Evolutionary conservation across 2,329 filamentous ascomycete genomes (phyloP).

Genomic region (Fusarium siculi): DNA sequence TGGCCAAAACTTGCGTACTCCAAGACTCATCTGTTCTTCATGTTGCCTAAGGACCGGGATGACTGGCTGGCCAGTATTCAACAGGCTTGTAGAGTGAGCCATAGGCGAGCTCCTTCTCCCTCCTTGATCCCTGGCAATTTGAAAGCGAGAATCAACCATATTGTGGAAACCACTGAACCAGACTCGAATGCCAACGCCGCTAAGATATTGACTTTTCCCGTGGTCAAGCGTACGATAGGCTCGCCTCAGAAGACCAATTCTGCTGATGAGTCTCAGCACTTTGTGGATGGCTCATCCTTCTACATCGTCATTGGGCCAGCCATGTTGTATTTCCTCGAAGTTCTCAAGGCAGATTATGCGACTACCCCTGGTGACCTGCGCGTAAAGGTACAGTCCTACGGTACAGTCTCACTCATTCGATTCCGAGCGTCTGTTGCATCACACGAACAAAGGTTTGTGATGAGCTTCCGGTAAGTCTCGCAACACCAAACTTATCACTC

Average conservation of each 20-base stretch:
- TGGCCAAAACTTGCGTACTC: slow-evolving; percentile 58
- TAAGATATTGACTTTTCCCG: slow-evolving; percentile 60
- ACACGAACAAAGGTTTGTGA: slow-evolving; percentile 66
- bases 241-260: slow-evolving; percentile 54
- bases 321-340: slow-evolving; percentile 63
- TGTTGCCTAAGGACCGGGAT: slow-evolving; percentile 59
- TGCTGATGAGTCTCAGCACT: slow-evolving; percentile 57
- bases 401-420: slow-evolving; percentile 62
- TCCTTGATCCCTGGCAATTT: slow-evolving; percentile 59
- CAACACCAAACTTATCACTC: not conserved
- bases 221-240: slow-evolving; percentile 60
- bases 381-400: slow-evolving; percentile 61
- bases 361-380: slow-evolving; percentile 59
- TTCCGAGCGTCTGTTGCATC: slow-evolving; percentile 62
- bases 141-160: slow-evolving; percentile 57
- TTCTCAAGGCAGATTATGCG: slow-evolving; percentile 57
- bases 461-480: slow-evolving; percentile 62
- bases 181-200: slow-evolving; percentile 39
- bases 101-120: slow-evolving; percentile 50
- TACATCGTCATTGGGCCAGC: slow-evolving; percentile 66
- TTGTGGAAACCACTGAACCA: slow-evolving; percentile 59
- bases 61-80: slow-evolving; percentile 61
- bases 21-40: slow-evolving; percentile 62
- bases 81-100: slow-evolving; percentile 52
- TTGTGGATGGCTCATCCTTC: slow-evolving; percentile 61